Evolutionary conservation across 116 monocot genomes (phyloP), one percentile per base, ranked within the genome.

Genomic region (Dioscorea cayenensis): DNA sequence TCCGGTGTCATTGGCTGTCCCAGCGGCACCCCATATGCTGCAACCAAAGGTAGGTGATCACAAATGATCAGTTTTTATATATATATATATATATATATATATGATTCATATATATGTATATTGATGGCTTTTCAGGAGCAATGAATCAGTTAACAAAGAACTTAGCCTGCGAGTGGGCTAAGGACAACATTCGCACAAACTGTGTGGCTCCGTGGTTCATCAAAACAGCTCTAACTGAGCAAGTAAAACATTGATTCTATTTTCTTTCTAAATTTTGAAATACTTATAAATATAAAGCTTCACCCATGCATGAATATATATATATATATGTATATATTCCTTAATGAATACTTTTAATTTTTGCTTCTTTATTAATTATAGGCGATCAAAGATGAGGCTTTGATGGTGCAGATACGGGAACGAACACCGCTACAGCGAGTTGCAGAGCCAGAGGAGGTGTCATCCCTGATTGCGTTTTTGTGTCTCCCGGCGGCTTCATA

Each of bases 41-140:
- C 80, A 65, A 74, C 61, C 63, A 80, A 80, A 75, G 80, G 80
- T 75, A 75, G 80, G 80, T 75, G 36, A n/a, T 16, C 55, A 16
- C 16, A 11, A 16, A 16, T 18, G 19, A 55, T 25, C 3, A n/a
- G 5, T 16, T 55, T 55, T n/a, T n/a, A n/a, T n/a, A n/a, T n/a
- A n/a, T n/a, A n/a, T n/a, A n/a, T n/a, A n/a, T n/a, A n/a, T 55
- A n/a, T n/a, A 55, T 3, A 55, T 55, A 43, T 19, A 2, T 21
- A 62, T 22, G 22, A 49, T 21, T 6, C 0, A 52, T 13, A 16
- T 52, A 16, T 52, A 18, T 55, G 2, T 55, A 18, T 55, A n/a
- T 3, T 18, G 55, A 3, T 18, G 10, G 16, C 55, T 55, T 55
- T n/a, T 29, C 28, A 76, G 81, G 59, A 13, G 81, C 81, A 61